Base-by-base conservation (phyloP, 2,329 filamentous ascomycete species). In the Passalora sequoiae region DNA sequence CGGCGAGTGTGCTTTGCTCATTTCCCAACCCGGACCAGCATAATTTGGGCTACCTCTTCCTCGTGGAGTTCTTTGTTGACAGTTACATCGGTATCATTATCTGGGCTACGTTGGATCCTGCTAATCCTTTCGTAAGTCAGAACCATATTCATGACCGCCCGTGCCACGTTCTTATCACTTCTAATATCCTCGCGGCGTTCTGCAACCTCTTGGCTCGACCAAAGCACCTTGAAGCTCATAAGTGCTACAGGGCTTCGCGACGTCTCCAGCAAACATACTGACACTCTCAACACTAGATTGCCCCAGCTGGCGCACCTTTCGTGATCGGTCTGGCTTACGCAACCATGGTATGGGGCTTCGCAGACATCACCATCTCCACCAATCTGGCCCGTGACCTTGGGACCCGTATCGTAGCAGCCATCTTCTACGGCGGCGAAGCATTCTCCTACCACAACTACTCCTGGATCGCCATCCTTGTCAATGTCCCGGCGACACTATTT, bases 21-120 rank as follows among this genome's bases (percentile, higher is more conserved):
- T 78, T 78, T 55, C 76, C 75, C 0, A 67, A 63, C 17, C 54
- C 68, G 0, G 67, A 63, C 12, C 73, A 79, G 55, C 73, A 67
- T 4, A 77, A 74, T 50, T 64, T 75, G 28, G 77, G 76, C 10
- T 78, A 74, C 55, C 57, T 80, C 1, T 76, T 81, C 62, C 58
- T 78, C 40, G 74, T 74, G 45, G 77, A 81, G 55, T 80, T 76
- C 57, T 78, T 81, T 51, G 75, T 76, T 20, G 73, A 76, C 55
- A 66, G 61, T 43, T 78, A 78, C 60, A 73, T 80, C 43, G 72
- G 70, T 20, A 66, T 80, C 44, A 62, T 78, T 10, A 78, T 80
- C 57, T 80, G 76, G 76, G 69, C 76, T 6, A 67, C 66, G 33
- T 66, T 79, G 22, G 77, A 81, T 58, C 74, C 74, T 0, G 73